A percentile compares a stretch with the other conserved stretches of the same genome.
Evolutionary conservation across 2,329 filamentous ascomycete species (phyloP).

Genomic region (Claviceps sorghi): DNA sequence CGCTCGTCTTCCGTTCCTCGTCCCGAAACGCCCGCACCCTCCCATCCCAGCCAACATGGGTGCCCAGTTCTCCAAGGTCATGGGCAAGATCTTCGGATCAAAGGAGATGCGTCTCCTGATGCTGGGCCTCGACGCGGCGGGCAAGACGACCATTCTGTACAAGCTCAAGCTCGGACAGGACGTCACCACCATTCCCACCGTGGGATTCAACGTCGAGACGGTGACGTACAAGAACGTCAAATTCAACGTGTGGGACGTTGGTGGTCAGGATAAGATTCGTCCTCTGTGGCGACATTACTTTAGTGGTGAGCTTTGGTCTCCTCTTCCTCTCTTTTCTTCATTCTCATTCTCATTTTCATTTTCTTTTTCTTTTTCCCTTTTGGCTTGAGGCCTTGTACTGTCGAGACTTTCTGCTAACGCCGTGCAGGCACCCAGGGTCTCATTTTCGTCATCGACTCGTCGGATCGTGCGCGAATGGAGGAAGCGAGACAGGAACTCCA

Average conservation of each 20-base stretch:
- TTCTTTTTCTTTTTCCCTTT: no score
- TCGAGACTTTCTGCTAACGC: no score
- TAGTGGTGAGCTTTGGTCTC: conserved; percentile 39
- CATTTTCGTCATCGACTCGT: conserved; percentile 97
- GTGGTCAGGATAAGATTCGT: conserved; percentile 99
- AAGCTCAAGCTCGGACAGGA: conserved; percentile 99
- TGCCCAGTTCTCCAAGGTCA: no score
- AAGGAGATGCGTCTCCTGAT: conserved; percentile 99
- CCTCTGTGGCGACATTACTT: conserved; percentile 99
- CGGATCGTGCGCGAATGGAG: conserved; percentile 88
- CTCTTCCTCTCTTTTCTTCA: not conserved
- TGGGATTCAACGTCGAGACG: conserved; percentile 99
- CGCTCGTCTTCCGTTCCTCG: no score
- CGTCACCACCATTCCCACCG: conserved; percentile 97
- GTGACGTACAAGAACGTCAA: conserved; percentile 99
- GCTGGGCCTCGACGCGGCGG: conserved; percentile 97
- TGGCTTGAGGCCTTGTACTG: no score
- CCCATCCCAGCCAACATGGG: no score
- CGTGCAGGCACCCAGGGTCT: conserved; percentile 96
- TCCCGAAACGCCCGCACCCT: no score
- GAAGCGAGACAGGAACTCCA: conserved; percentile 97
- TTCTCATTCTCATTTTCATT: conserved; percentile 16
- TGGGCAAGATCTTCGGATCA: no score
- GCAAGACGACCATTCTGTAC: conserved; percentile 99
- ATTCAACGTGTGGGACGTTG: conserved; percentile 99